Evolutionary conservation across 768 basidiomycete species (phyloP), one percentile per base, ranked within the genome.

Genomic region (Mrakia hoshinonis): DNA sequence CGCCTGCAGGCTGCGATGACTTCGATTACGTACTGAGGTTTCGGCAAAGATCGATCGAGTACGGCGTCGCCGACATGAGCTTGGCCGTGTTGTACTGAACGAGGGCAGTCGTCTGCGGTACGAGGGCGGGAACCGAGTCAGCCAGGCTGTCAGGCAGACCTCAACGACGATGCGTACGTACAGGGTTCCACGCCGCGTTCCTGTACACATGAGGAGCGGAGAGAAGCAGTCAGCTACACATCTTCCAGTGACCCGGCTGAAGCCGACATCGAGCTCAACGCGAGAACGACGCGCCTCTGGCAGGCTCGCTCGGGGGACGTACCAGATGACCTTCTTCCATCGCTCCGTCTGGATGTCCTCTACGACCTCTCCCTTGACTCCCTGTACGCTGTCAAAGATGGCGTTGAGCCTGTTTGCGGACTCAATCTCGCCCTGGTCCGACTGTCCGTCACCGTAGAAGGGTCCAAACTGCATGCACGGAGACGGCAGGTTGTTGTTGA

Each of bases 291-390:
- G n/a, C n/a, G n/a, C n/a, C n/a, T n/a, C n/a, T n/a, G n/a, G n/a
- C n/a, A n/a, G n/a, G n/a, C n/a, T n/a, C n/a, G n/a, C n/a, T n/a
- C n/a, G n/a, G n/a, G n/a, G n/a, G 48, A 63, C 60, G 47, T 2
- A 71, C 69, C 72, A 73, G 36, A 73, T 67, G 49, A 73, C 72
- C 49, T 73, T 73, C 38, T 62, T 73, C 72, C 72, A 73, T 47
- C 72, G 47, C 36, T 67, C 72, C 1, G 65, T 64, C 26, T 61
- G 55, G 51, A 73, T 73, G 31, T 73, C 72, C 43, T 63, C 61
- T 18, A 61, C 49, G 15, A 73, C 62, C 52, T 73, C 72, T 5
- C 55, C 72, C 51, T 54, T 55, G 5, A 69, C 47, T 10, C 65
- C 65, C 13, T 65, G 38, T 6, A 72, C 64, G 20, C 26, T 29